A percentile compares a stretch with the other conserved stretches of the same genome.
These are phyloP conservation scores for Saksenaea oblongispora DNA, from an alignment of 371 early-diverging fungal genomes.

Conservation along the genomic window DNA sequence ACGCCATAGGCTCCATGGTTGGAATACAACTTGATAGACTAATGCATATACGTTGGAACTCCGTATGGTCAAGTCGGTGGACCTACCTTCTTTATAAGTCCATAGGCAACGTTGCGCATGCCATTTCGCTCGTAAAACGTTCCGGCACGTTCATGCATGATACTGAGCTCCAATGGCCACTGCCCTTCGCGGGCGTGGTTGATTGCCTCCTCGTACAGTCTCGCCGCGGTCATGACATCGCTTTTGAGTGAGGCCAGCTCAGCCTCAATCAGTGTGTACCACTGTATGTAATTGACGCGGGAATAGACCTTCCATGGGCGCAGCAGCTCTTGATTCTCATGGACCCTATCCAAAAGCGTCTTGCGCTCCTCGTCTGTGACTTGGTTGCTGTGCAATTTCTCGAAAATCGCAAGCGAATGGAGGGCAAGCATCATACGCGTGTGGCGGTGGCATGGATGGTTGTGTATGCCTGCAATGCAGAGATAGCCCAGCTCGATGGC, in stretches of 20 bases:
- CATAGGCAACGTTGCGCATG: conserved; percentile 36
- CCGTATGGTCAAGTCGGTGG: neutral
- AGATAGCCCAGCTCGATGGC: conserved; percentile 36
- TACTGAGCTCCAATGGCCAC: conserved; percentile 35
- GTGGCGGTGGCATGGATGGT: conserved; percentile 43
- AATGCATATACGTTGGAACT: neutral
- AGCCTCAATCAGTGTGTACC: conserved; percentile 41
- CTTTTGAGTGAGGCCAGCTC: conserved; percentile 23
- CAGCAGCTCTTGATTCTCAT: conserved; percentile 27
- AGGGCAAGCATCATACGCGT: conserved; percentile 33
- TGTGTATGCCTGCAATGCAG: conserved; percentile 24
- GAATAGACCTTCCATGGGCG: conserved; percentile 32
- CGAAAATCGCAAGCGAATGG: conserved; percentile 37
- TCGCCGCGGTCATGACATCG: conserved; percentile 19
- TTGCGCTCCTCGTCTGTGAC: conserved; percentile 16
- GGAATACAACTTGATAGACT: conserved; percentile 30
- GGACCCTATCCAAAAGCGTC: conserved; percentile 18
- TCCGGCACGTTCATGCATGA: conserved; percentile 43
- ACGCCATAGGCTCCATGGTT: conserved; percentile 44
- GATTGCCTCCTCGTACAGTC: conserved; percentile 41
- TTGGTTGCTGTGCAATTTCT: conserved; percentile 24
- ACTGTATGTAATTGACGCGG: conserved; percentile 29
- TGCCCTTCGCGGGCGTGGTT: conserved; percentile 31
- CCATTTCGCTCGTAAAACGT: conserved; percentile 37
- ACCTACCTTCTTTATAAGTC: conserved; percentile 32